A percentile compares a stretch with the other conserved stretches of the same genome.
These are phyloP conservation scores for Candida michaelii DNA, from an alignment of 805 yeast species.

Conservation along the genomic window DNA sequence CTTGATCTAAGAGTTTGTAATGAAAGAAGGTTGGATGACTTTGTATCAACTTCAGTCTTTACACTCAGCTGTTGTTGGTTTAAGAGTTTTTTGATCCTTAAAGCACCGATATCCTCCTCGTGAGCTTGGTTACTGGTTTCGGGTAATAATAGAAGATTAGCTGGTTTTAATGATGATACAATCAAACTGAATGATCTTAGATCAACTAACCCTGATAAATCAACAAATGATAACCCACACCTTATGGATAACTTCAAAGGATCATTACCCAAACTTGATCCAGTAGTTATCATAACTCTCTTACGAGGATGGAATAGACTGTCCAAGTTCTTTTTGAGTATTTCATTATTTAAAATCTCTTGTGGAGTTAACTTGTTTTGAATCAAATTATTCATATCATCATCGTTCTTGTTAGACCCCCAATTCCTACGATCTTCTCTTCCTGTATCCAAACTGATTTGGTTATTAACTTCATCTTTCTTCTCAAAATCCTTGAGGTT, in stretches of 20 bases:
- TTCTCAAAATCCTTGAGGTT: constrained; percentile 62
- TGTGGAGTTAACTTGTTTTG: constrained; percentile 41
- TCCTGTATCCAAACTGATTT: constrained; percentile 38
- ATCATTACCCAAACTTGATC: constrained; percentile 19
- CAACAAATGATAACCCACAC: constrained; percentile 76
- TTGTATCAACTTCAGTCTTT: constrained; percentile 19
- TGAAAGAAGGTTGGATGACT: constrained; percentile 29
- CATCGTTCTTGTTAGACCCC: constrained; percentile 21
- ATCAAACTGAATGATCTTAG: constrained; percentile 77
- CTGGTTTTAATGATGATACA: constrained; percentile 76
- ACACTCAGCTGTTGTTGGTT: constrained; percentile 30
- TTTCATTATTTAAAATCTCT: constrained; percentile 40
- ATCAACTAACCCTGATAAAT: constrained; percentile 82
- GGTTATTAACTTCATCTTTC: constrained; percentile 48
- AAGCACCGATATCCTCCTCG: constrained; percentile 28
- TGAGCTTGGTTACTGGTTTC: constrained; percentile 33
- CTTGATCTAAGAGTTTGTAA: constrained; percentile 33
- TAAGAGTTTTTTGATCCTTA: constrained; percentile 26
- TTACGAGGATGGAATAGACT: constrained; percentile 53
- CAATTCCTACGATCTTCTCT: constrained; percentile 32
- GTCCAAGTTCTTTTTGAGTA: constrained; percentile 44
- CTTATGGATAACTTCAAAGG: constrained; percentile 36
- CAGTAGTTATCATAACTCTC: constrained; percentile 29
- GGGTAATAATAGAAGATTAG: constrained; percentile 60
- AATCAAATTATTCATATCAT: constrained; percentile 19